Base-by-base conservation (phyloP, 2,329 filamentous ascomycete species). In the Aspergillus hortae region DNA sequence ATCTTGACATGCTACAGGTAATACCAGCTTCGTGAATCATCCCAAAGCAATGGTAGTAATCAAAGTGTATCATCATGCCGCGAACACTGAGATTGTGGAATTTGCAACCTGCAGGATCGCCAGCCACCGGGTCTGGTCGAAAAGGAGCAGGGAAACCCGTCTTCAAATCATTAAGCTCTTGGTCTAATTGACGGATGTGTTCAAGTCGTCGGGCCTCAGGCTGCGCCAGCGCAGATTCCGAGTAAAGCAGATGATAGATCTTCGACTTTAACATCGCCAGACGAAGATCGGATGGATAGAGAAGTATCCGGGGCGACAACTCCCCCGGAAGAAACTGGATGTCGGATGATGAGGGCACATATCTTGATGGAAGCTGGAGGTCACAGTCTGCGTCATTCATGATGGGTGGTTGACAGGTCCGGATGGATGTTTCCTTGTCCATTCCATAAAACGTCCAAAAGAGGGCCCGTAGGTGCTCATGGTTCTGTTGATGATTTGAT, bases 401-500 rank as follows among this genome's bases (percentile, higher is more conserved):
- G n/a, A 63, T 46, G 1, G 60, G 61, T 5, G 61, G 56, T 2
- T 55, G 55, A 14, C 52, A 53, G 27, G 55, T 56, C 15, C 61
- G 58, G 14, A 61, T 53, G 9, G 55, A 61, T 27, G 61, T 56
- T 46, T 64, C 60, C 23, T 59, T 63, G 32, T 65, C 63, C n/a
- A 63, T 54, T 7, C 51, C 51, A 36, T 64, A 65, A 19, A 52
- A 57, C 6, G 61, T 45, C 63, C 63, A 65, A 54, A 65, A 65
- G 1, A 65, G 44, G 7, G 56, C 57, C 15, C 62, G 61, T 9
- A 61, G 43, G 32, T 65, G 61, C 7, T 49, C 6, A 4, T 45
- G 42, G 3, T 36, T 23, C 3, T 15, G 44, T 4, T 23, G 30
- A 3, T 48, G 15, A 14, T 12, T 30, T 33, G 23, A 15, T 23